Conservation (phyloP, 2,329 filamentous ascomycete species). For the Ceratocystis variospora region DNA sequence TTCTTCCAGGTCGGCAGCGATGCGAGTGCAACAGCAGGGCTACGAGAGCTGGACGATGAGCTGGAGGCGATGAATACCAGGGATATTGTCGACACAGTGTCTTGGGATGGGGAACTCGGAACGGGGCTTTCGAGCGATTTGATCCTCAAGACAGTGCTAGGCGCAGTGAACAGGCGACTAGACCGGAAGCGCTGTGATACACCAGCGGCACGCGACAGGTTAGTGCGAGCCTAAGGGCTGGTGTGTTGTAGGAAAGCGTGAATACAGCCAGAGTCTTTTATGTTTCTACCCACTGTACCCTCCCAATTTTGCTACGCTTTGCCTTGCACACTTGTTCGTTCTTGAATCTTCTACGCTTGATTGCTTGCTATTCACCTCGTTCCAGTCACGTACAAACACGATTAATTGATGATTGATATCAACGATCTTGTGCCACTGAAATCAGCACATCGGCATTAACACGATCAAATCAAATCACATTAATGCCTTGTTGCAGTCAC, state of each 20-base stretch:
- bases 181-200: constrained; percentile 23
- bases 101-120: constrained; percentile 43
- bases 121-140: constrained; percentile 49
- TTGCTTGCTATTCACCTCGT: background rate
- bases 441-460: background rate
- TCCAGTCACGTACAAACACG: background rate
- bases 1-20: constrained; percentile 91
- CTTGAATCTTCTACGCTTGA: background rate
- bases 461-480: too few species aligned
- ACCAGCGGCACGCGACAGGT: background rate
- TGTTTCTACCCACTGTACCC: background rate
- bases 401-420: background rate
- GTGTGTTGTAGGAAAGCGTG: too few species aligned
- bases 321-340: background rate
- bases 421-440: background rate
- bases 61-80: constrained; percentile 42
- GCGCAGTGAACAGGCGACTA: constrained; percentile 48
- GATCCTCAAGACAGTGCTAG: constrained; percentile 72
- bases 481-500: background rate
- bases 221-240: too few species aligned
- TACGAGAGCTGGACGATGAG: constrained; percentile 63
- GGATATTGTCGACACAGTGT: constrained; percentile 87
- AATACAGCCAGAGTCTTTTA: background rate
- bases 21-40: constrained; percentile 44
- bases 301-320: background rate